Conservation (phyloP, 805 yeast genomes). For the Yarrowia yakushimensis region DNA sequence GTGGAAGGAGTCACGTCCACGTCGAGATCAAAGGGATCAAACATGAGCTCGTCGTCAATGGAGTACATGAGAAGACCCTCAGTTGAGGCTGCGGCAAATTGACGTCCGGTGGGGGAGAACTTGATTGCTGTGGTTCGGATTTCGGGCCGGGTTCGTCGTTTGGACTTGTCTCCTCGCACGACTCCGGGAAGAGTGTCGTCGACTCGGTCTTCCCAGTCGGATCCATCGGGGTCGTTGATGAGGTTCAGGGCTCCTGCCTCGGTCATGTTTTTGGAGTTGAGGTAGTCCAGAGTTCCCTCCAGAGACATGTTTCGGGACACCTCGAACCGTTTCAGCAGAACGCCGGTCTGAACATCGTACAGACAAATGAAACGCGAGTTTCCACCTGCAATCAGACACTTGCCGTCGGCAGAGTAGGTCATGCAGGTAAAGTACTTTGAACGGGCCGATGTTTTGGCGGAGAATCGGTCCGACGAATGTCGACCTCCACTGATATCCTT, state of each 20-base stretch:
- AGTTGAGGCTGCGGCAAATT: slow-evolving; percentile 93
- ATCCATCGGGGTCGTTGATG: slow-evolving; percentile 76
- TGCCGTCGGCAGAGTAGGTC: slow-evolving; percentile 85
- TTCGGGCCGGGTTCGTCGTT: slow-evolving; percentile 72
- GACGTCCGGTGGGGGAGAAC: slow-evolving; percentile 85
- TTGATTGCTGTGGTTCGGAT: slow-evolving; percentile 73
- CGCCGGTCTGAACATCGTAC: slow-evolving; percentile 86
- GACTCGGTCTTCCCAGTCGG: slow-evolving; percentile 77
- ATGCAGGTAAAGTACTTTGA: slow-evolving; percentile 80
- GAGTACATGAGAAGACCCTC: slow-evolving; percentile 86
- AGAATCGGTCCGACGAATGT: slow-evolving; percentile 74
- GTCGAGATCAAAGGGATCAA: slow-evolving; percentile 95
- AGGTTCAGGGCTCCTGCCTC: slow-evolving; percentile 83
- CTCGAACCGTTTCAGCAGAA: slow-evolving; percentile 71
- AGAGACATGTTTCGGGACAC: slow-evolving; percentile 87
- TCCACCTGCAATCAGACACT: slow-evolving; percentile 86
- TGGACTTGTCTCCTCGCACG: slow-evolving; percentile 72
- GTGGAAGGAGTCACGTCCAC: slow-evolving; percentile 84
- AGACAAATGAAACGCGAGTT: slow-evolving; percentile 86
- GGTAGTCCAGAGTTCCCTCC: slow-evolving; percentile 76
- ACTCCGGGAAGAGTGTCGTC: slow-evolving; percentile 86
- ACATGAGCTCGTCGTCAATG: slow-evolving; percentile 65
- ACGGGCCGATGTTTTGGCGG: slow-evolving; percentile 74
- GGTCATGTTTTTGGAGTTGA: slow-evolving; percentile 79
- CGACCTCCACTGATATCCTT: slow-evolving; percentile 87